These are phyloP conservation scores for Neoboletus brunneissimus DNA, from an alignment of 768 basidiomycete genomes.

Conservation along the genomic window DNA sequence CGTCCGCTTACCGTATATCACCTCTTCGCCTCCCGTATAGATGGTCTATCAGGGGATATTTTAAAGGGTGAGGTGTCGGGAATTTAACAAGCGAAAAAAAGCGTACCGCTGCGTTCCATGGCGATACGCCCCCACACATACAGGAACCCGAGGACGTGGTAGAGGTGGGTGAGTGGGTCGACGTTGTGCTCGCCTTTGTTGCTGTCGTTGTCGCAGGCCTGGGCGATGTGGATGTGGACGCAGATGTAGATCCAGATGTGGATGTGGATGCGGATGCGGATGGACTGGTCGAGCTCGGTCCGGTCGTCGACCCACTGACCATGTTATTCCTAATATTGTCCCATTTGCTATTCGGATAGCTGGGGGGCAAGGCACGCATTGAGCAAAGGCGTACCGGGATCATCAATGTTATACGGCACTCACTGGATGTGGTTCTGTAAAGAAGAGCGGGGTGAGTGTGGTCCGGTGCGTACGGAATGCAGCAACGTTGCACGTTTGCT, in stretches of 20 bases:
- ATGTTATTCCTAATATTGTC: constrained; percentile 69
- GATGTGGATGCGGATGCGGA: not conserved
- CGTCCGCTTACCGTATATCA: constrained; percentile 38
- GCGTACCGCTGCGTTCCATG: constrained; percentile 39
- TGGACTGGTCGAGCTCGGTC: constrained; percentile 24
- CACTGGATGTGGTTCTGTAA: constrained; percentile 58
- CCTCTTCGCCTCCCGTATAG: constrained; percentile 38
- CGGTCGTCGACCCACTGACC: constrained; percentile 32
- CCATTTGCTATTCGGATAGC: constrained; percentile 68
- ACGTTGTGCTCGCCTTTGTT: not conserved
- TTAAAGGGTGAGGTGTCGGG: not conserved
- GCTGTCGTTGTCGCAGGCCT: not conserved
- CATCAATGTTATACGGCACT: not conserved
- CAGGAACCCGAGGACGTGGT: constrained; percentile 24
- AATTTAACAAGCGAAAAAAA: not conserved
- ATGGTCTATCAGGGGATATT: constrained; percentile 21
- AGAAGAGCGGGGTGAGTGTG: not conserved
- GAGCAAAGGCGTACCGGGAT: not conserved
- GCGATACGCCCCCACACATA: constrained; percentile 40
- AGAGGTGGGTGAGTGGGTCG: constrained; percentile 7
- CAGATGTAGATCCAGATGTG: not conserved
- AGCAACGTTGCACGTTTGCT: not conserved
- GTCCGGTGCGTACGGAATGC: not conserved
- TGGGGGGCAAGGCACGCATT: constrained; percentile 19
- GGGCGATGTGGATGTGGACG: too few relatives aligned